These are phyloP conservation scores for Cyclanthera cordifolia DNA, from an alignment of 306 rosid species.

Conservation along the genomic window DNA sequence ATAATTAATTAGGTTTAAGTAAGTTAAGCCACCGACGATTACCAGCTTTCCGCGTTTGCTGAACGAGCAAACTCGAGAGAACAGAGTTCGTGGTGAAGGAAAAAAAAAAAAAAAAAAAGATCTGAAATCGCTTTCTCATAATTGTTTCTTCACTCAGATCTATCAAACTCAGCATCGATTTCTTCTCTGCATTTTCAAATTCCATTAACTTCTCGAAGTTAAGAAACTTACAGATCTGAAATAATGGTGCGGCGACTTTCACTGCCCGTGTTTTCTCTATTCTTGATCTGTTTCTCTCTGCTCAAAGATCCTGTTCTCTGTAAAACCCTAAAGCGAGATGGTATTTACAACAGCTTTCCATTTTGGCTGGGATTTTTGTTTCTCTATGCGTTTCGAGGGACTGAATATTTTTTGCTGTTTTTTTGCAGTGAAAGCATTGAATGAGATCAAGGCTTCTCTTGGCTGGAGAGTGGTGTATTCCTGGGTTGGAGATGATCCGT, in stretches of 20 bases:
- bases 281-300: conserved; percentile 25
- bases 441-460: conserved; percentile 93
- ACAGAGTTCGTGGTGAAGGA: background rate
- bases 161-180: background rate
- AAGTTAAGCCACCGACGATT: background rate
- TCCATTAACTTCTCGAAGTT: too few species aligned
- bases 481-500: conserved; percentile 98
- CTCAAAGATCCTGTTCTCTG: conserved; percentile 34
- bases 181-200: background rate
- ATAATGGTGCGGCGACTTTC: conserved; percentile 39
- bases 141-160: conserved; percentile 7
- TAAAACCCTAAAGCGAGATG: conserved; percentile 96
- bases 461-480: conserved; percentile 99
- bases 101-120: too few species aligned
- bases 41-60: conserved; percentile 9
- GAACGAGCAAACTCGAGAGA: background rate
- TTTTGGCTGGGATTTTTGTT: background rate
- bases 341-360: conserved; percentile 25
- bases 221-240: conserved; percentile 12
- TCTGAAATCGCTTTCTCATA: background rate
- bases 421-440: conserved; percentile 78
- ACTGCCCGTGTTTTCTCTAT: conserved; percentile 23
- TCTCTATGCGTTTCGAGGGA: background rate
- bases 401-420: background rate
- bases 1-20: background rate